Conservation (phyloP, 345 rosid genomes). For the Gossypium anomalum region DNA sequence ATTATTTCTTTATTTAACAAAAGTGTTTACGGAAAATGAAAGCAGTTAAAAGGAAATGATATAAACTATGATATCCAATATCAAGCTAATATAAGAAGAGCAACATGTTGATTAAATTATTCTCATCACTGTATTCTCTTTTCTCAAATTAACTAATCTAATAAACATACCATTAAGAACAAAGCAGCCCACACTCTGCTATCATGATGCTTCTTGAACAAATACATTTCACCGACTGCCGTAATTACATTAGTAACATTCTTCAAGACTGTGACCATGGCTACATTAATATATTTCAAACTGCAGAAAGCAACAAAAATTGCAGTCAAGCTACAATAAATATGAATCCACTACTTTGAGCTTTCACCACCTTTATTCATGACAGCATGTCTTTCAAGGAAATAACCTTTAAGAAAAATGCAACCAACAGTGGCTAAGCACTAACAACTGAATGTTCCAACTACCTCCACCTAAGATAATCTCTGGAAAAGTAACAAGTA, state of each 20-base stretch:
- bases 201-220: constrained; percentile 84
- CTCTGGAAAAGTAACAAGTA: not conserved
- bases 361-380: not conserved
- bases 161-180: constrained; percentile 77
- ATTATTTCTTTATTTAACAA: not conserved
- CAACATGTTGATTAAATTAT: not conserved
- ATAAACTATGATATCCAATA: not conserved
- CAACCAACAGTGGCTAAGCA: not conserved
- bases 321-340: not conserved
- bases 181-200: constrained; percentile 95
- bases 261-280: constrained; percentile 97
- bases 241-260: constrained; percentile 96
- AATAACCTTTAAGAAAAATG: not conserved
- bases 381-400: not conserved
- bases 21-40: not conserved
- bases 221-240: constrained; percentile 96
- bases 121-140: not conserved
- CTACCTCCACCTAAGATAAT: not conserved
- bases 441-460: not conserved
- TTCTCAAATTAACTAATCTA: not conserved
- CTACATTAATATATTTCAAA: constrained; percentile 92
- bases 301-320: constrained; percentile 43
- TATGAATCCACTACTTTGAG: not conserved
- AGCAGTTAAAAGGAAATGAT: not conserved
- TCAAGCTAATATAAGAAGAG: not conserved